Conservation (phyloP, 306 rosid species). For the Gleditsia sinensis region DNA sequence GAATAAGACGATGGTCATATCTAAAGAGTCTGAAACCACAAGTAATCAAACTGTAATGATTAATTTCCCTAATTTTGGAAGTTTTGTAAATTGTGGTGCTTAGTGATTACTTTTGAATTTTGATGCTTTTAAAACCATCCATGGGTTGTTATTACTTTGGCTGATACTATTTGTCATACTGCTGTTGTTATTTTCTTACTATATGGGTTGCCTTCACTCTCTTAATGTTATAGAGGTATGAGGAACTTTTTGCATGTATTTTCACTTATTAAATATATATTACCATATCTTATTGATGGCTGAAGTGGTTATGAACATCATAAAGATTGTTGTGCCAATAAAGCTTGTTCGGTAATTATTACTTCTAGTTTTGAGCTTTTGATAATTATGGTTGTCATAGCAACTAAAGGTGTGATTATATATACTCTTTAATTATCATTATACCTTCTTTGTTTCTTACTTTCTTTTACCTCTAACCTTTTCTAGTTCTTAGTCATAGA, state of each 20-base stretch:
- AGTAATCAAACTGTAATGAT: neutral
- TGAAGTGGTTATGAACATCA: neutral
- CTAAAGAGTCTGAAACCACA: neutral
- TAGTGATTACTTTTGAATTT: neutral
- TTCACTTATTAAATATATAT: neutral
- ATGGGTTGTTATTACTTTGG: no score
- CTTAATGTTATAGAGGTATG: neutral
- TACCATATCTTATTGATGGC: neutral
- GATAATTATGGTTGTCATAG: neutral
- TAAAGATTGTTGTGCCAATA: neutral
- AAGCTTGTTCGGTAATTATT: constrained; percentile 20
- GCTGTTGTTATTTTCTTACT: neutral
- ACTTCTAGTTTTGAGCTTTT: neutral
- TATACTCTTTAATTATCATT: neutral
- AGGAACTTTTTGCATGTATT: neutral
- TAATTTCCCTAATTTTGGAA: neutral
- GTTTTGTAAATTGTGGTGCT: neutral
- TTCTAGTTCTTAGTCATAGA: constrained; percentile 4
- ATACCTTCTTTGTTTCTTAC: neutral
- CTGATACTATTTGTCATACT: neutral
- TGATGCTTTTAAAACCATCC: neutral
- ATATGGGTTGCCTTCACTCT: neutral
- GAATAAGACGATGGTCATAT: neutral
- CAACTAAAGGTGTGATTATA: neutral
- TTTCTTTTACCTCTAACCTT: neutral